These are phyloP conservation scores for Mortierella sp. DNA, from an alignment of 371 early-diverging fungal genomes.

Conservation along the genomic window DNA sequence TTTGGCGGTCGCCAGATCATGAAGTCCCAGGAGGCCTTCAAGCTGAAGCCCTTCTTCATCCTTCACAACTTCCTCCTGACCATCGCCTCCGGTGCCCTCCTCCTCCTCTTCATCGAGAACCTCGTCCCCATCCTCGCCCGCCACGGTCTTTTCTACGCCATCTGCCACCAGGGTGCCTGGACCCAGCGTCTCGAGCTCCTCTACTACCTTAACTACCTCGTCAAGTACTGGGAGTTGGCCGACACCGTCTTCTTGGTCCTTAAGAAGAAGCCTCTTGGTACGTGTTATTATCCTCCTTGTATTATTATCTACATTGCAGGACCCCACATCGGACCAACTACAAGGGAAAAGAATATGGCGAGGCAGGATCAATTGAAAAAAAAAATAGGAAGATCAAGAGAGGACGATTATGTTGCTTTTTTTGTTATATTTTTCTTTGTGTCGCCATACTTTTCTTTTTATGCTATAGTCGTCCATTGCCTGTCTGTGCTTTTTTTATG, in stretches of 20 bases:
- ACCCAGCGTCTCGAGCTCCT: slow-evolving; percentile 81
- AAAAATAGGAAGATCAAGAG: neutral
- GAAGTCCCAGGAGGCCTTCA: slow-evolving; percentile 73
- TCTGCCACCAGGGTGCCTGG: slow-evolving; percentile 79
- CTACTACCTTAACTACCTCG: slow-evolving; percentile 89
- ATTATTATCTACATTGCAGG: slow-evolving; percentile 1
- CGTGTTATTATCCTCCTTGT: slow-evolving; percentile 13
- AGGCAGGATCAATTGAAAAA: neutral
- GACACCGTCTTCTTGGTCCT: slow-evolving; percentile 83
- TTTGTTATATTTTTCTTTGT: neutral
- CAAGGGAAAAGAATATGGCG: neutral
- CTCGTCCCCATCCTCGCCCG: slow-evolving; percentile 72
- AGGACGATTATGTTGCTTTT: neutral
- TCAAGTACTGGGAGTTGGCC: slow-evolving; percentile 89
- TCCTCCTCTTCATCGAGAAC: slow-evolving; percentile 80
- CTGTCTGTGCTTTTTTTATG: neutral
- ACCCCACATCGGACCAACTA: neutral
- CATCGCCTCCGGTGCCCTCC: slow-evolving; percentile 70
- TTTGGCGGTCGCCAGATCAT: slow-evolving; percentile 81
- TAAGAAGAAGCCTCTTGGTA: slow-evolving; percentile 79
- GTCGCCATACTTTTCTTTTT: neutral
- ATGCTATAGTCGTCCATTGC: slow-evolving; percentile 1
- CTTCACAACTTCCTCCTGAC: slow-evolving; percentile 85
- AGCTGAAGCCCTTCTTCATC: slow-evolving; percentile 75
- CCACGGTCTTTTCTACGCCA: slow-evolving; percentile 77